Evolutionary conservation across 2,329 filamentous ascomycete species (phyloP).

Genomic region (Trichoderma sp.): DNA sequence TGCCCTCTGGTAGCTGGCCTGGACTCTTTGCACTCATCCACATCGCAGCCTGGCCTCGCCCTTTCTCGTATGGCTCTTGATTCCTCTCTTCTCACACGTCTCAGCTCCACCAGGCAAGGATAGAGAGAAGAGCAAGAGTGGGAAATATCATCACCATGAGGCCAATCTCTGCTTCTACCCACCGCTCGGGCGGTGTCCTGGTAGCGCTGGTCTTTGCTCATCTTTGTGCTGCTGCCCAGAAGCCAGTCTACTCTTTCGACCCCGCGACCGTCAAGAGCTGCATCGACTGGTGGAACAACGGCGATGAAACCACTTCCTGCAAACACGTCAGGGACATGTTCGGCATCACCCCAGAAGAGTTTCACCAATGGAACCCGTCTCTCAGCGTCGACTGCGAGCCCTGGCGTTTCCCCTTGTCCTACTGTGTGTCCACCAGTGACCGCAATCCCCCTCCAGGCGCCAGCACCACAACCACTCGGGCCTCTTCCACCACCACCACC

Average conservation of each 20-base stretch:
- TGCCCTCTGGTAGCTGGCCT: background rate
- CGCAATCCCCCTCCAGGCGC: conserved; percentile 10
- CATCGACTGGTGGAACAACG: conserved; percentile 19
- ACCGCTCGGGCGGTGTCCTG: background rate
- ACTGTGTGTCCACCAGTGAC: conserved; percentile 24
- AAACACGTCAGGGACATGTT: background rate
- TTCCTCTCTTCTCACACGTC: background rate
- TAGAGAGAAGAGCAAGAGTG: background rate
- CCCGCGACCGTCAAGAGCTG: conserved; percentile 13
- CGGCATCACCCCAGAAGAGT: conserved; percentile 17
- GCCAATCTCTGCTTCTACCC: background rate
- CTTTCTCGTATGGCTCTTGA: background rate
- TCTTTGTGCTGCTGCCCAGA: background rate
- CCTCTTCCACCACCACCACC: background rate
- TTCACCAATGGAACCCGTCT: conserved; percentile 25
- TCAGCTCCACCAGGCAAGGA: background rate
- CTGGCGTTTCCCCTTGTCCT: conserved; percentile 19
- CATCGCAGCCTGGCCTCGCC: background rate
- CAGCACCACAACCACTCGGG: background rate
- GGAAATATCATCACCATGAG: background rate
- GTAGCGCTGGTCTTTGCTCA: background rate
- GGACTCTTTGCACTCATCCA: background rate
- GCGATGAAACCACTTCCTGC: background rate
- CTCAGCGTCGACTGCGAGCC: conserved; percentile 24
- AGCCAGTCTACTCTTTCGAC: conserved; percentile 2